A percentile compares a stretch with the other conserved stretches of the same genome.
These are phyloP conservation scores for Xylogone sp. DNA, from an alignment of 2,329 filamentous ascomycete genomes.

Conservation along the genomic window DNA sequence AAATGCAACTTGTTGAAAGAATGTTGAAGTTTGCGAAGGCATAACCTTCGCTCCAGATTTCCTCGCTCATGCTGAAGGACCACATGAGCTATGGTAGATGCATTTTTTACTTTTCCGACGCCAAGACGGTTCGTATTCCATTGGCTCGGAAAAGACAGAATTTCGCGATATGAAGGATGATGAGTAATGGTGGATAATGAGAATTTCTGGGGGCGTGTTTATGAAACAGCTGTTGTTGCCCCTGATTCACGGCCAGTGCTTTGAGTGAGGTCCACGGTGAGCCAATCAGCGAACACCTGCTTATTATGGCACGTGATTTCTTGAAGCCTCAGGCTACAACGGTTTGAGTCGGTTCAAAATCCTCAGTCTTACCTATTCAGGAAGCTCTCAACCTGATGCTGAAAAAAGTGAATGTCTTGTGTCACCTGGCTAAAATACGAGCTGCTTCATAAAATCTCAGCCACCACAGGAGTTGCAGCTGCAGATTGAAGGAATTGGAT, in stretches of 20 bases:
- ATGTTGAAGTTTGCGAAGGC: too few relatives aligned
- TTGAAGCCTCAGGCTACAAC: background rate
- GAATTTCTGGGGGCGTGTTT: background rate
- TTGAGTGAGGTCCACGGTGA: background rate
- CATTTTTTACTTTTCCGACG: too few relatives aligned
- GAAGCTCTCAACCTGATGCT: background rate
- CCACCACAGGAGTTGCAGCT: background rate
- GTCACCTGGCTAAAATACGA: background rate
- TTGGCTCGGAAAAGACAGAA: too few relatives aligned
- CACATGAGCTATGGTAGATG: too few relatives aligned
- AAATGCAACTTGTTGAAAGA: too few relatives aligned
- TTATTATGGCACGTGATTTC: too few relatives aligned
- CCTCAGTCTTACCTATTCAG: background rate
- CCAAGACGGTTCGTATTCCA: too few relatives aligned
- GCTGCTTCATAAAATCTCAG: background rate
- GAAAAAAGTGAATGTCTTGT: background rate
- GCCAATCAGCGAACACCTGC: background rate
- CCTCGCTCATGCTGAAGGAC: too few relatives aligned
- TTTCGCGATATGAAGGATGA: background rate
- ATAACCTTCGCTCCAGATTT: too few relatives aligned
- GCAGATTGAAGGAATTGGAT: background rate
- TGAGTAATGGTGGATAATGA: background rate
- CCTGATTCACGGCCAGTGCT: background rate
- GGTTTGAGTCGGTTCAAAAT: background rate
- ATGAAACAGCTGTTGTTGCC: background rate